Percentiles rank a stretch among this genome's conserved stretches.
Evolutionary conservation across 169 alveolate genomes (phyloP).

Genomic region (Plasmodium ovale): DNA sequence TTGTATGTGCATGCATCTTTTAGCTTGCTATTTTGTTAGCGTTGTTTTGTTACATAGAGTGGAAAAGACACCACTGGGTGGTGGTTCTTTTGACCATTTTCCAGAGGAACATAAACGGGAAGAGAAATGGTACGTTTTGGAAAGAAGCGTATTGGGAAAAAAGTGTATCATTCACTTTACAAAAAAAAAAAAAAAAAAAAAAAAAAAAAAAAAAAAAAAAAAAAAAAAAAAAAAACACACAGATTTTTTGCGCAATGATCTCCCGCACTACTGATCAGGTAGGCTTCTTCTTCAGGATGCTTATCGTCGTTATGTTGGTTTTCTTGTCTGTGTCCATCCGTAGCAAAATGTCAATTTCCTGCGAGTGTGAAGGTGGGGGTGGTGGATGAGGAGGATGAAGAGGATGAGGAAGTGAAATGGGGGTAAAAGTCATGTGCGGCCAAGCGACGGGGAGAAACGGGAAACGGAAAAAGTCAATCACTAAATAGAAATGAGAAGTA

Average conservation of each 20-base stretch:
- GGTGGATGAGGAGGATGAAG: background rate
- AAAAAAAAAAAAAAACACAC: background rate
- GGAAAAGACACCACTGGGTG: too few species aligned
- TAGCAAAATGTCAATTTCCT: slow-evolving; percentile 42
- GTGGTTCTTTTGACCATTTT: too few species aligned
- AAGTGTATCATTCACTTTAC: too few species aligned
- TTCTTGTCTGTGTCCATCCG: slow-evolving; percentile 5
- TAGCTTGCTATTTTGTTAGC: too few species aligned
- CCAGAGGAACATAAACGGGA: too few species aligned
- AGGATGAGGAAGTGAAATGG: background rate
- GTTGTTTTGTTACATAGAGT: too few species aligned
- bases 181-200: background rate
- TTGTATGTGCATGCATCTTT: too few species aligned
- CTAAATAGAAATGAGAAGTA: too few species aligned
- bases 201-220: background rate
- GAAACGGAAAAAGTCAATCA: too few species aligned
- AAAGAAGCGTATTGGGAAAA: too few species aligned
- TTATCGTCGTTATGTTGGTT: slow-evolving; percentile 11
- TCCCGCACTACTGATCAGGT: background rate
- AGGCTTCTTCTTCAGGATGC: slow-evolving; percentile 25
- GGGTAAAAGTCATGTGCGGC: background rate
- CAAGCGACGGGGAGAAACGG: too few species aligned
- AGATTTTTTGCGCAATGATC: background rate
- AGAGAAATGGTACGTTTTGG: too few species aligned
- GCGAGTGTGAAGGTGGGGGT: background rate